Evolutionary conservation across 2,329 filamentous ascomycete species (phyloP).

Genomic region (Colletotrichum somersetense): DNA sequence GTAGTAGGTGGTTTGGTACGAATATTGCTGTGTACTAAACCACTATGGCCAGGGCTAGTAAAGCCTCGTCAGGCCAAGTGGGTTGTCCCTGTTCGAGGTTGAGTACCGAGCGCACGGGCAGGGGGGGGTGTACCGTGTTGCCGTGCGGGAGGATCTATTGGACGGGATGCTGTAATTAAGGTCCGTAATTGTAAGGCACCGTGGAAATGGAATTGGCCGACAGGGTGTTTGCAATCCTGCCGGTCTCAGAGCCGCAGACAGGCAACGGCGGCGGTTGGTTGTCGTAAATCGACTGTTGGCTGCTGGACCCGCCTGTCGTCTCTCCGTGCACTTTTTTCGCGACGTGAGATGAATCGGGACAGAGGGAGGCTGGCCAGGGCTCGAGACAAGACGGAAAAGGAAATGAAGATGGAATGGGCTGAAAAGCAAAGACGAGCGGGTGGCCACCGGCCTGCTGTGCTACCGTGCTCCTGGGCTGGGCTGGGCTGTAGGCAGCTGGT

Average conservation of each 20-base stretch:
- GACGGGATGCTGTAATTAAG: conserved; percentile 36
- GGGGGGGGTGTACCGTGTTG: background rate
- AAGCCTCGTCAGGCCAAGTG: conserved; percentile 41
- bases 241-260: conserved; percentile 17
- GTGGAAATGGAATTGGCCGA: conserved; percentile 28
- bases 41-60: conserved; percentile 33
- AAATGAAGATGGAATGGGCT: background rate
- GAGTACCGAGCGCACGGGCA: conserved; percentile 39
- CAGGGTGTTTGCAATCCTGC: conserved; percentile 16
- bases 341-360: conserved; percentile 6
- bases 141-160: conserved; percentile 38
- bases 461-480: no score
- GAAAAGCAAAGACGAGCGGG: background rate
- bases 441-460: background rate
- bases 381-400: background rate
- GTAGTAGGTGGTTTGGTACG: no score
- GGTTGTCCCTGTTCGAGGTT: conserved; percentile 42
- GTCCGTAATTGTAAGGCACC: conserved; percentile 35
- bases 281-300: background rate
- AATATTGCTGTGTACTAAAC: background rate
- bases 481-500: background rate
- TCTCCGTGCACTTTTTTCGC: background rate
- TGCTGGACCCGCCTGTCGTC: background rate
- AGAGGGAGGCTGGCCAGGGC: background rate
- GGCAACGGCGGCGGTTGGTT: conserved; percentile 9